Base-by-base conservation (phyloP, 345 rosid genomes). In the Eucalyptus erythrocorys region DNA sequence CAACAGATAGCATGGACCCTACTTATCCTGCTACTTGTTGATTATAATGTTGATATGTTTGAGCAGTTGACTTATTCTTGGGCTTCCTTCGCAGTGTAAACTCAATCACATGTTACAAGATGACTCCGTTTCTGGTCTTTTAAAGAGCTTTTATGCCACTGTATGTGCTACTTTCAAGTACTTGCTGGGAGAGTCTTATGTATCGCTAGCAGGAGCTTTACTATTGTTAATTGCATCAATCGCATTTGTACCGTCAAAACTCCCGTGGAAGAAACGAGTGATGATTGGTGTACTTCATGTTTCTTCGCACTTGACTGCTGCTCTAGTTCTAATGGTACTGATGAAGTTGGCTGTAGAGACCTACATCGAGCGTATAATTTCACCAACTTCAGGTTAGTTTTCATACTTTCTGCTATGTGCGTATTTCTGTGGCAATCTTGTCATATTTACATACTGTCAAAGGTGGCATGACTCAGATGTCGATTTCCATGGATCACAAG, bases 341-440 rank as follows among this genome's bases (percentile, higher is more conserved):
- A 84, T 98, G 93, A 99, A 98, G 89, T 89, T 98, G 91, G 99
- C 98, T 89, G 91, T 97, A 61, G 97, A 98, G 92, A 96, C 95
- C 17, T 98, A 99, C 88, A 94, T 96, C 89, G 93, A 93, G 88
- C 99, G 96, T 94, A 95, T 96, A 48, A 94, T 98, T 11, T 94
- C 97, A 47, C 16, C 99, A 90, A 97, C 98, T 79, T 96, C 99
- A 85, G 99, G 99, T 94, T 99, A 89, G 17, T 51, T 22, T 51
- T 51, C 57, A 7, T 51, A 7, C 24, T 51, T 51, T 51, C 57
- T 51, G 57, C 30, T 55, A 49, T 42, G 10, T 24, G 42, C 13
- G 86, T 81, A 37, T 10, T 30, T 24, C 22, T 34, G 16, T 49
- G 51, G 51, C 51, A 49, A 49, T 49, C 51, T 49, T 49, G 51